phyloP scores from a whole-genome alignment of 345 rosid genomes.

The Pseudoturritis turrita region DNA sequence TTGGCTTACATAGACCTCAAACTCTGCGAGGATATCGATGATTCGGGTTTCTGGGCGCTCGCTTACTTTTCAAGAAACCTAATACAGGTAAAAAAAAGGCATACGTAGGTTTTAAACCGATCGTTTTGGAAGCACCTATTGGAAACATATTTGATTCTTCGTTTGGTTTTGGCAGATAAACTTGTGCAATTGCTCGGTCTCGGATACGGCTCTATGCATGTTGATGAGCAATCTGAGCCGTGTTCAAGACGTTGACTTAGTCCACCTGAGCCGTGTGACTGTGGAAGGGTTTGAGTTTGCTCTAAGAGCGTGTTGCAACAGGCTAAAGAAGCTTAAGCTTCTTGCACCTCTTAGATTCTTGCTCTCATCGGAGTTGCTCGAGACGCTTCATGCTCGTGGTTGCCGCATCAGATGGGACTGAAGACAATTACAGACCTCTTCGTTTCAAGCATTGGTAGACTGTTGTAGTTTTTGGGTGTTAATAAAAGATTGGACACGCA shows the following conservation, averaged over 20 bases:
- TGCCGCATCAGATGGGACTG: conserved; percentile 85
- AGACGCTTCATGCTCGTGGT: conserved; percentile 60
- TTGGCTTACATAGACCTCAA: conserved; percentile 72
- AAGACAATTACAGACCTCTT: neutral
- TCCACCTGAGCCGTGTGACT: conserved; percentile 58
- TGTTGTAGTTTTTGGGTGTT: neutral
- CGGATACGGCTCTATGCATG: conserved; percentile 49
- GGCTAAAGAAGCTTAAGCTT: conserved; percentile 85
- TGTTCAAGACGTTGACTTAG: conserved; percentile 86
- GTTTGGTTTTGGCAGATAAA: conserved; percentile 62
- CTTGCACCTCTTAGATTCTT: conserved; percentile 54
- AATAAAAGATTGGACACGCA: too few relatives aligned
- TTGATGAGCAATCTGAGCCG: conserved; percentile 75
- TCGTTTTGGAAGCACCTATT: neutral
- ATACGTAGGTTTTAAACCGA: neutral
- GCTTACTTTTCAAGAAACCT: conserved; percentile 62
- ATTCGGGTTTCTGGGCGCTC: conserved; percentile 73
- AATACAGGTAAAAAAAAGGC: conserved; percentile 56
- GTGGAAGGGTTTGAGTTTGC: conserved; percentile 80
- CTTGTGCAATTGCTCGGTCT: conserved; percentile 55
- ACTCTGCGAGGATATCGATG: conserved; percentile 64
- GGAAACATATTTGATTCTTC: neutral
- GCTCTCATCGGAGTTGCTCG: conserved; percentile 68
- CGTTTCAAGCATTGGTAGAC: neutral
- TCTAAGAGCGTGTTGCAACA: conserved; percentile 51